Percentiles rank a stretch among this genome's conserved stretches.
Conservation (phyloP, 2,329 filamentous ascomycete species). For the Taxawa tesnikishii region DNA sequence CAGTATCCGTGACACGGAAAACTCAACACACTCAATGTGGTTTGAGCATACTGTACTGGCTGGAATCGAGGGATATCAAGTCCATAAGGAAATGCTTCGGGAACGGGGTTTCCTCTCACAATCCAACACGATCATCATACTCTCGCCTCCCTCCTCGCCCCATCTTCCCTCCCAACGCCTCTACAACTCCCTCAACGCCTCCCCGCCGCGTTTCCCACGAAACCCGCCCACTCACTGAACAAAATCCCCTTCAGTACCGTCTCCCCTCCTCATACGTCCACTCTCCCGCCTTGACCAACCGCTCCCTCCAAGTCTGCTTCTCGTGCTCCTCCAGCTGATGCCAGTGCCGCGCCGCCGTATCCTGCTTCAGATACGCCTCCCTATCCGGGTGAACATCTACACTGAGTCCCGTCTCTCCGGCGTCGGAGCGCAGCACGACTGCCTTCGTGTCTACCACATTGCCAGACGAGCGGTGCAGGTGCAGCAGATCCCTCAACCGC, state of each 20-base stretch:
- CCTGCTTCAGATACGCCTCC: conserved; percentile 28
- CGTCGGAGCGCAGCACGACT: conserved; percentile 23
- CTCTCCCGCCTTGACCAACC: conserved; percentile 56
- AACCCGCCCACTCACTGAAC: conserved; percentile 59
- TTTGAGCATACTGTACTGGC: no score
- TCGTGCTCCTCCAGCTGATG: conserved; percentile 55
- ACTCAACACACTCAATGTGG: no score
- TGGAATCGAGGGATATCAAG: no score
- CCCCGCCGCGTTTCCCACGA: conserved; percentile 37
- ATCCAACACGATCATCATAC: no score
- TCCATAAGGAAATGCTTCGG: no score
- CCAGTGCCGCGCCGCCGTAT: conserved; percentile 49
- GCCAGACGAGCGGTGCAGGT: conserved; percentile 7
- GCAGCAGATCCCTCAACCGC: conserved; percentile 10
- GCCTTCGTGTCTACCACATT: conserved; percentile 21
- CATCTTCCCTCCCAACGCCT: no score
- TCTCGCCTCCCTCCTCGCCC: no score
- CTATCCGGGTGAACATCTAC: conserved; percentile 23
- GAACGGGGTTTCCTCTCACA: no score
- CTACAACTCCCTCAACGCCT: conserved; percentile 16
- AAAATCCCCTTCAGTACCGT: conserved; percentile 63
- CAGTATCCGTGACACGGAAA: no score
- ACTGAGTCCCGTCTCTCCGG: conserved; percentile 20
- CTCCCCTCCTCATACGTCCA: conserved; percentile 76
- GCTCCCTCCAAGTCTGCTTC: conserved; percentile 55